Percentiles rank a stretch among this genome's conserved stretches.
These are phyloP conservation scores for Sequoiadendron giganteum DNA, from an alignment of 75 land plant species.

Conservation along the genomic window DNA sequence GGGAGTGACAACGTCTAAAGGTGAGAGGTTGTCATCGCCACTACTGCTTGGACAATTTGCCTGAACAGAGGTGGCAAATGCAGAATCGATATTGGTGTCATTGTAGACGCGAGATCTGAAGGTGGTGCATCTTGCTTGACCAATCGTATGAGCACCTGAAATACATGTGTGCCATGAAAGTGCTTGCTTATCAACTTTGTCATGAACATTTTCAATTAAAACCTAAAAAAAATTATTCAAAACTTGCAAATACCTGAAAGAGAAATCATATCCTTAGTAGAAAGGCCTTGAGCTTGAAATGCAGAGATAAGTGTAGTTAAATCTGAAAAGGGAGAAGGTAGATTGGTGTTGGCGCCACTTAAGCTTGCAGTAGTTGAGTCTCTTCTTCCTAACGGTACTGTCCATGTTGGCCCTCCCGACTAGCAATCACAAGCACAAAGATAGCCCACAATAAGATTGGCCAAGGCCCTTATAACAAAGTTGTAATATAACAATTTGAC, in stretches of 20 bases:
- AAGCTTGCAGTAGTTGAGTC: slow-evolving; percentile 30
- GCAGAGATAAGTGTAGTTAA: slow-evolving; percentile 19
- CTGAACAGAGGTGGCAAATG: slow-evolving; percentile 24
- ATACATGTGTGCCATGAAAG: neutral
- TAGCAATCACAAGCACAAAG: slow-evolving; percentile 1
- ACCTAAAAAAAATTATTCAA: neutral
- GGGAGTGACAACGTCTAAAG: slow-evolving; percentile 1
- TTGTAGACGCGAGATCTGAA: slow-evolving; percentile 46
- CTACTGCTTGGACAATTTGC: slow-evolving; percentile 30
- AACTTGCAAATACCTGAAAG: slow-evolving; percentile 13
- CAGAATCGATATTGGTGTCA: slow-evolving; percentile 33
- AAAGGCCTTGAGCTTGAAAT: neutral
- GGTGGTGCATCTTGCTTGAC: slow-evolving; percentile 35
- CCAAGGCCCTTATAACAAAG: too few species aligned
- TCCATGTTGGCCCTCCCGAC: slow-evolving; percentile 45
- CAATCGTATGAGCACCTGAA: slow-evolving; percentile 63
- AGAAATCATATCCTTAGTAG: slow-evolving; percentile 22
- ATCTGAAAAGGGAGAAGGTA: slow-evolving; percentile 17
- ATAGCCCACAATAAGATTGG: too few species aligned
- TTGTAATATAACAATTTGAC: too few species aligned
- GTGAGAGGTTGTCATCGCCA: neutral
- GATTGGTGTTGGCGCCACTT: slow-evolving; percentile 17
- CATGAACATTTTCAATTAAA: neutral
- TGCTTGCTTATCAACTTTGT: too few species aligned
- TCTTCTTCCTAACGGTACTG: slow-evolving; percentile 34